Base-by-base conservation (phyloP, 1,139 yeast genomes). In the Saccharomyces hybrid region DNA sequence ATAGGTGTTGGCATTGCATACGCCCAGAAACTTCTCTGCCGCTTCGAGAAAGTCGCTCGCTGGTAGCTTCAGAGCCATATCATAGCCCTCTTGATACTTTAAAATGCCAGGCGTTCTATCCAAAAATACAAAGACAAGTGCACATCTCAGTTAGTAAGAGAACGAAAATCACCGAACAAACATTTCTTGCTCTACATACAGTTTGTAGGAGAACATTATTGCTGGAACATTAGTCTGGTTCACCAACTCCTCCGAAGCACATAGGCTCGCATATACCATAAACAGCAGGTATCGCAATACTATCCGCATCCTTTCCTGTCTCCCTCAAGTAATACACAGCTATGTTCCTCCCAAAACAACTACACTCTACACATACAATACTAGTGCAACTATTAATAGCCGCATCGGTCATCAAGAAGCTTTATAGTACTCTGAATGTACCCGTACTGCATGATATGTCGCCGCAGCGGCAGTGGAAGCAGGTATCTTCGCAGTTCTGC, bases 1-100 rank as follows among this genome's bases (percentile, higher is more conserved):
- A 61, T 85, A 86, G 0, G 84, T 86, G 66, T 88, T 87, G 0
- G 91, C 80, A 1, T 83, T 73, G 64, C 96, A 89, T 47, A 77
- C 75, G 2, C 82, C 80, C 12, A 84, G 70, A 44, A 82, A 67
- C 54, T 78, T 74, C 52, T 77, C 75, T 14, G 83, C 64, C 56
- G 83, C 65, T 49, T 74, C 75, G 38, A 77, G 74, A 11, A 80
- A 81, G n/a, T 76, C 73, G 1, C 66, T 70, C 0, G 59, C 49
- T 1, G 75, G 70, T 5, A 64, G 42, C 1, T 44, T 50, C 4
- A 52, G 38, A 1, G 53, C 51, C 9, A 51, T 47, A 28, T 61
- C 59, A 49, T 62, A 61, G 9, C 59, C 56, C 5, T 55, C 52
- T 44, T 58, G 62, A 48, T 63, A 60, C 29, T 59, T 49, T 8